Conservation (phyloP, 2,329 filamentous ascomycete genomes). For the Reticulascus tulasneorum region DNA sequence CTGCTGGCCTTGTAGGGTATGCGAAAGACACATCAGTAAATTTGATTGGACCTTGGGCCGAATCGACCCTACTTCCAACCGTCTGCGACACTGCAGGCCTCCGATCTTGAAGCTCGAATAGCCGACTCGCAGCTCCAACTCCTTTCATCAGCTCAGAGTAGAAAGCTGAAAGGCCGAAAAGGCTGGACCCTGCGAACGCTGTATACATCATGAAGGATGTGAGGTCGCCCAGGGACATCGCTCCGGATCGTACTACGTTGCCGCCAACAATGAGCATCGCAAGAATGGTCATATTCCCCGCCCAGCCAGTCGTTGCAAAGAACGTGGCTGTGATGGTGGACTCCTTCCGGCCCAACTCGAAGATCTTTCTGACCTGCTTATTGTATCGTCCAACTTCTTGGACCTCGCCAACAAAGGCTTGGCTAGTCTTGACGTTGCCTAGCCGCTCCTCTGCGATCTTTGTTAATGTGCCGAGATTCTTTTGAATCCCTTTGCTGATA, state of each 20-base stretch:
- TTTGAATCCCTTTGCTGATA: slow-evolving; percentile 87
- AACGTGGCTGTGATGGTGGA: slow-evolving; percentile 87
- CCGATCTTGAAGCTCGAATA: slow-evolving; percentile 94
- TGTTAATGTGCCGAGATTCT: slow-evolving; percentile 85
- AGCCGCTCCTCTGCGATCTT: slow-evolving; percentile 98
- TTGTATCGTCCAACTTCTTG: slow-evolving; percentile 92
- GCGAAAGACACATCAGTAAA: slow-evolving; percentile 85
- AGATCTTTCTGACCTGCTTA: slow-evolving; percentile 85
- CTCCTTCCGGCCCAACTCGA: slow-evolving; percentile 80
- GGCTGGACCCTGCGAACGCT: slow-evolving; percentile 76
- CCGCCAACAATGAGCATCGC: slow-evolving; percentile 87
- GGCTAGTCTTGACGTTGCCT: slow-evolving; percentile 92
- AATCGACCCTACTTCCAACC: slow-evolving; percentile 71
- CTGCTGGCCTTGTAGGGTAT: slow-evolving; percentile 90
- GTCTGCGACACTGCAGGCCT: slow-evolving; percentile 84
- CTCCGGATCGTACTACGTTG: slow-evolving; percentile 79
- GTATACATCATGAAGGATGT: slow-evolving; percentile 99
- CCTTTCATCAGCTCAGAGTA: slow-evolving; percentile 99
- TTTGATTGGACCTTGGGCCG: slow-evolving; percentile 81
- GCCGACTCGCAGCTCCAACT: slow-evolving; percentile 88
- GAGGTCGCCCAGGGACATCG: slow-evolving; percentile 85
- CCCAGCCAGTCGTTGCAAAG: slow-evolving; percentile 81
- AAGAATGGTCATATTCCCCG: slow-evolving; percentile 95
- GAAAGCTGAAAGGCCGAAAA: slow-evolving; percentile 92
- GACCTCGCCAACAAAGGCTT: slow-evolving; percentile 91